phyloP scores from a whole-genome alignment of 306 rosid species.

The Medicago arabica region DNA sequence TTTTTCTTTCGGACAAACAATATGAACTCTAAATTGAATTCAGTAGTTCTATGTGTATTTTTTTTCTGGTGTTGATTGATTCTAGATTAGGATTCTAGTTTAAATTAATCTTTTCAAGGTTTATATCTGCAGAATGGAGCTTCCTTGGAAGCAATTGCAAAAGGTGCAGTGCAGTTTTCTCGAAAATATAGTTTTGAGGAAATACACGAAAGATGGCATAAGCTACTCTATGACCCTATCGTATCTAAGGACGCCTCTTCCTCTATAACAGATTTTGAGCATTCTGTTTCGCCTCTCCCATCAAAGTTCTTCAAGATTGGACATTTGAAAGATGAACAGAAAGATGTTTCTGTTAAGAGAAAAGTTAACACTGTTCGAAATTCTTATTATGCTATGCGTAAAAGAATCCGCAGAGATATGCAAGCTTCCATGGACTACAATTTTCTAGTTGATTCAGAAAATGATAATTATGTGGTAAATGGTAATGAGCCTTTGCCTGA shows the following conservation, averaged over 20 bases:
- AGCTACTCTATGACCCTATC: constrained; percentile 76
- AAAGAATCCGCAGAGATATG: constrained; percentile 64
- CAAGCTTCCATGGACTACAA: constrained; percentile 59
- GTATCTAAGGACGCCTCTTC: constrained; percentile 68
- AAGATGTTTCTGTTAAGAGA: constrained; percentile 60
- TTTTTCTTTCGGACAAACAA: background rate
- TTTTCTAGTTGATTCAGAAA: constrained; percentile 65
- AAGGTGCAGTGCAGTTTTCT: constrained; percentile 96
- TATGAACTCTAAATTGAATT: constrained; percentile 4
- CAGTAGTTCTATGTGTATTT: background rate
- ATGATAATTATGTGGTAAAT: constrained; percentile 45
- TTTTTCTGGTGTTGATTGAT: background rate
- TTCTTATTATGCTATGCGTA: constrained; percentile 75
- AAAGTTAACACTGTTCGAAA: constrained; percentile 67
- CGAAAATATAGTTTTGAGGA: constrained; percentile 71
- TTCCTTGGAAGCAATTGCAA: constrained; percentile 96
- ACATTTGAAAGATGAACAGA: constrained; percentile 62
- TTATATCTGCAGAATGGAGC: constrained; percentile 81
- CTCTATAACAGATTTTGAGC: constrained; percentile 46
- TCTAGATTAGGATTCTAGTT: constrained; percentile 18
- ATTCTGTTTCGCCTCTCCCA: too few species aligned
- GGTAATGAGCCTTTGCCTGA: constrained; percentile 55
- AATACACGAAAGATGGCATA: constrained; percentile 83
- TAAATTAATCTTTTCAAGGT: constrained; percentile 31
- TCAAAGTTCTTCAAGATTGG: constrained; percentile 45